phyloP scores from a whole-genome alignment of 2,329 filamentous ascomycete genomes.

The Phaeosphaeria sp. region DNA sequence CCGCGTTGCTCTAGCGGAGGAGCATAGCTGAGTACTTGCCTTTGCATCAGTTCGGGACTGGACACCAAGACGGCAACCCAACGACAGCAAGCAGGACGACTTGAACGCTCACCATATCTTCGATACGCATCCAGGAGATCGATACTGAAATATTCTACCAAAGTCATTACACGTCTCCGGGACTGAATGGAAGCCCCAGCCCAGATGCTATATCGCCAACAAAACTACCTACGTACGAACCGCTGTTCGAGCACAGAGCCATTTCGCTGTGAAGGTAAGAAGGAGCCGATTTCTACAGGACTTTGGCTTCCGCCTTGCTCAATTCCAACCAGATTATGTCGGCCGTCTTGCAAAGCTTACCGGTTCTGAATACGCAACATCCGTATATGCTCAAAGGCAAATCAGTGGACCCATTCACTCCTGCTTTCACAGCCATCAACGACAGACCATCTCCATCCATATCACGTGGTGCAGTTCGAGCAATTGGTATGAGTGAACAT shows the following conservation, averaged over 20 bases:
- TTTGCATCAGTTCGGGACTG: background rate
- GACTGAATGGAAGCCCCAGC: background rate
- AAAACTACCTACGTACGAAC: background rate
- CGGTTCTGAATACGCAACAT: slow-evolving; percentile 30
- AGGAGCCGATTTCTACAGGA: background rate
- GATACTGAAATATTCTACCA: too few species aligned
- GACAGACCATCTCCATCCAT: slow-evolving; percentile 35
- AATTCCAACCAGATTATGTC: slow-evolving; percentile 34
- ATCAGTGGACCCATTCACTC: slow-evolving; percentile 27
- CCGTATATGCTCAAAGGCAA: slow-evolving; percentile 41
- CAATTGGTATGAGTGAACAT: slow-evolving; percentile 4
- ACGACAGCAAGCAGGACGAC: slow-evolving; percentile 6
- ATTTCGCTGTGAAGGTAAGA: background rate
- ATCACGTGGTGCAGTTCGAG: slow-evolving; percentile 19
- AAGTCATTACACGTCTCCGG: background rate
- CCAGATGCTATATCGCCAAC: background rate
- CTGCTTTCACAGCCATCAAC: slow-evolving; percentile 48
- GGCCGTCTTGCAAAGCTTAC: slow-evolving; percentile 39
- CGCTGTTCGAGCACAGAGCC: background rate
- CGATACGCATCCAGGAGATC: background rate
- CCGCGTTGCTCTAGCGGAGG: too few species aligned
- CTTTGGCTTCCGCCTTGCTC: background rate
- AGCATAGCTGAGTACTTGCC: background rate
- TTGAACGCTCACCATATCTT: background rate
- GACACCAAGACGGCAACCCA: background rate